Conservation (phyloP, 257 asterid genomes). For the Coffea canephora region DNA sequence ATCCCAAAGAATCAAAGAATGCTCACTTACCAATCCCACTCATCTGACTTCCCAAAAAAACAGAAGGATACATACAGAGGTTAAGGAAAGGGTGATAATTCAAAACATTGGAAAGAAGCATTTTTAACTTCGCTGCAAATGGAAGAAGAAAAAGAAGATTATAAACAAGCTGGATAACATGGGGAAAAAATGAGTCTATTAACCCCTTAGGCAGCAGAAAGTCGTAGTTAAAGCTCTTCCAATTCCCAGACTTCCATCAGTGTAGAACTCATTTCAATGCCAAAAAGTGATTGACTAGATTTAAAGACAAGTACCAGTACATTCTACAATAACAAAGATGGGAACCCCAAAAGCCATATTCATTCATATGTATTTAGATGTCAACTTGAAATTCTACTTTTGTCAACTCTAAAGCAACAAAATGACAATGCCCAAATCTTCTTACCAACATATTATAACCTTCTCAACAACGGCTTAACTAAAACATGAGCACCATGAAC, state of each 20-base stretch:
- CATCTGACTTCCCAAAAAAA: not conserved
- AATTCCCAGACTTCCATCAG: not conserved
- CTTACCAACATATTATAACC: not conserved
- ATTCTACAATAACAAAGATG: not conserved
- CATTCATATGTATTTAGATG: not conserved
- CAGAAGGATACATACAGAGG: not conserved
- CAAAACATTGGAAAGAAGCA: not conserved
- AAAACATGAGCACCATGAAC: not conserved
- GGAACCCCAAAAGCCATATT: not conserved
- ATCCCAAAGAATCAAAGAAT: not conserved
- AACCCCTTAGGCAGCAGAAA: not conserved
- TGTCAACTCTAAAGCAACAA: not conserved
- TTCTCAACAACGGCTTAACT: not conserved
- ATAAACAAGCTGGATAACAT: not conserved
- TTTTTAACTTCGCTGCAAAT: not conserved
- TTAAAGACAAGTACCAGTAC: not conserved
- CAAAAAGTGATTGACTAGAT: not conserved
- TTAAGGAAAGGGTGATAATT: not conserved
- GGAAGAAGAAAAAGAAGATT: not conserved
- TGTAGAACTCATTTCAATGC: not conserved
- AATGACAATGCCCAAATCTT: not conserved
- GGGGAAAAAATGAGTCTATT: not conserved
- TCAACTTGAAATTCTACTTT: conserved; percentile 1
- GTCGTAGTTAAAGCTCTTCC: not conserved
- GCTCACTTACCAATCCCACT: not conserved